A percentile compares a stretch with the other conserved stretches of the same genome.
These are phyloP conservation scores for Curvularia eragrostidis DNA, from an alignment of 2,329 filamentous ascomycete genomes.

Conservation along the genomic window DNA sequence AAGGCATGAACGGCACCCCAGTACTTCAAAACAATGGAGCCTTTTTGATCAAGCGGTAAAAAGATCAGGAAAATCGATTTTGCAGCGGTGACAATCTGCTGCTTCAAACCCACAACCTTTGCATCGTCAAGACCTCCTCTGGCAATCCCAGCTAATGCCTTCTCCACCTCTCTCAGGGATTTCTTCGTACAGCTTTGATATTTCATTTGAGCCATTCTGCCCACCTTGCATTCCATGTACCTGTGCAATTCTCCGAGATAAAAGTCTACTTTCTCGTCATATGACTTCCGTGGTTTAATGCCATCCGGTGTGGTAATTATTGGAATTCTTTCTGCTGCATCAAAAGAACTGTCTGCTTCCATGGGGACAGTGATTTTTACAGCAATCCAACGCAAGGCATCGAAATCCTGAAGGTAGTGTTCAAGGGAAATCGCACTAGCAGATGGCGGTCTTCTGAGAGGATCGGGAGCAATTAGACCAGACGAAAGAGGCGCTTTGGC, in stretches of 20 bases:
- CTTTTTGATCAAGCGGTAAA: neutral
- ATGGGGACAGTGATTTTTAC: neutral
- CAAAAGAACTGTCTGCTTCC: neutral
- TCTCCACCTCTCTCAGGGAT: neutral
- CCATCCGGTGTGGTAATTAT: neutral
- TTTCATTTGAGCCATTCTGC: neutral
- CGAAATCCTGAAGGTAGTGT: neutral
- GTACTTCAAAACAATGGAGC: neutral
- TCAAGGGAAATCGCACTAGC: neutral
- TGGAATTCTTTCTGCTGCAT: neutral
- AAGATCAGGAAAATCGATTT: neutral
- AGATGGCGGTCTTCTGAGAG: neutral
- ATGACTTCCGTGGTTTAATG: neutral
- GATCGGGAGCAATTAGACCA: neutral
- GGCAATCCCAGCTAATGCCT: neutral
- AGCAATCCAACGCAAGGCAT: neutral
- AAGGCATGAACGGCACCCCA: neutral
- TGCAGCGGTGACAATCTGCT: neutral
- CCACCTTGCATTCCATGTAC: neutral
- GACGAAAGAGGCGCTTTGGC: neutral
- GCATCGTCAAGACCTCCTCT: neutral
- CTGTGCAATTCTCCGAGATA: neutral
- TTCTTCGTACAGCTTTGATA: neutral
- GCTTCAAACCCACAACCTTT: neutral
- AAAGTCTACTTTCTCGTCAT: neutral